A percentile compares a stretch with the other conserved stretches of the same genome.
These are phyloP conservation scores for Yarrowia sp. DNA, from an alignment of 805 yeast species.

Conservation along the genomic window DNA sequence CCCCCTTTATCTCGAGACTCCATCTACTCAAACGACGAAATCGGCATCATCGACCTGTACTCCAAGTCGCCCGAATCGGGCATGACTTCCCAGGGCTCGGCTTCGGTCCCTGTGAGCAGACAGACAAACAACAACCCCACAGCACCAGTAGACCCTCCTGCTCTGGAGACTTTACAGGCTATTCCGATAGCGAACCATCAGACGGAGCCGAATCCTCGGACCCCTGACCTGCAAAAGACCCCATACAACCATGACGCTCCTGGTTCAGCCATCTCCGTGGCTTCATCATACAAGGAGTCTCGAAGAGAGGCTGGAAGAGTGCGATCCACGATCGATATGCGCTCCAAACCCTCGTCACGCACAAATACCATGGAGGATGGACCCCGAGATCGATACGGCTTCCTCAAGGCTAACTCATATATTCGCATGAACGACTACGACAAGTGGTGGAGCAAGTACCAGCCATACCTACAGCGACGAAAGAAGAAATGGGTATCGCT, in stretches of 20 bases:
- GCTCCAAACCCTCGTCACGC: conserved; percentile 34
- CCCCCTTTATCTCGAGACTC: conserved; percentile 27
- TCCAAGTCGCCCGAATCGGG: conserved; percentile 36
- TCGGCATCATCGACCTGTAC: conserved; percentile 31
- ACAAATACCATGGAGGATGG: conserved; percentile 31
- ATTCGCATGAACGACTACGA: conserved; percentile 66
- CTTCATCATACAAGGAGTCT: conserved; percentile 31
- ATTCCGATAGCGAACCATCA: conserved; percentile 1
- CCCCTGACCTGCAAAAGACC: conserved; percentile 19
- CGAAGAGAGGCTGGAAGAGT: conserved; percentile 34
- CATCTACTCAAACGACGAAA: conserved; percentile 27
- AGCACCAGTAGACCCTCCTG: background rate
- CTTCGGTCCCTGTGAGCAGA: conserved; percentile 15
- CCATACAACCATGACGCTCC: conserved; percentile 35
- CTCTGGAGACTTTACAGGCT: conserved; percentile 21
- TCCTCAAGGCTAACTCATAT: conserved; percentile 67
- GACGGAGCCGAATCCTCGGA: conserved; percentile 3
- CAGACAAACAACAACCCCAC: background rate
- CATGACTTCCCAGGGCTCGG: conserved; percentile 30
- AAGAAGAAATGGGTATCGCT: conserved; percentile 78
- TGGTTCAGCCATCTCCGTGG: conserved; percentile 29
- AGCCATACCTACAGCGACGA: conserved; percentile 66
- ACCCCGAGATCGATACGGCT: conserved; percentile 81
- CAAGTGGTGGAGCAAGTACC: conserved; percentile 76
- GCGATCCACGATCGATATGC: conserved; percentile 36